These are phyloP conservation scores for Rhizophora apiculata DNA, from an alignment of 345 rosid species.

Conservation along the genomic window DNA sequence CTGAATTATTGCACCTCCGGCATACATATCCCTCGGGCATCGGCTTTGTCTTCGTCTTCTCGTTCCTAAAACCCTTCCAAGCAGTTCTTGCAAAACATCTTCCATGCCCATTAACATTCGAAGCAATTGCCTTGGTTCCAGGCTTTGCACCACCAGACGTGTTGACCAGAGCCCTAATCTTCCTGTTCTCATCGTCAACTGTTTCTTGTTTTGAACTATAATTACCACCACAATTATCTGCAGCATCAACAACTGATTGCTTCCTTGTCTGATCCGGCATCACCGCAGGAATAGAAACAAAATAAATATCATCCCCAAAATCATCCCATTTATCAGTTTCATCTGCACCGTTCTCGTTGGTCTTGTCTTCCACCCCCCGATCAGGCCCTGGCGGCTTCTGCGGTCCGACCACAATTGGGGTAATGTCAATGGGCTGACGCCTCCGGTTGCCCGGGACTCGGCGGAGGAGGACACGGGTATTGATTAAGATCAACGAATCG, in stretches of 20 bases:
- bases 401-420: too few relatives aligned
- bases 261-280: constrained; percentile 51
- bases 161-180: constrained; percentile 79
- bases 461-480: constrained; percentile 89
- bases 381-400: too few relatives aligned
- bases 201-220: too few relatives aligned
- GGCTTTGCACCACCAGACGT: constrained; percentile 87
- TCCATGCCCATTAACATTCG: constrained; percentile 24
- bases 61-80: too few relatives aligned
- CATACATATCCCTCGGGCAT: constrained; percentile 84
- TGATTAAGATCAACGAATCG: constrained; percentile 88
- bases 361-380: too few relatives aligned
- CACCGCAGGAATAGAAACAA: constrained; percentile 56
- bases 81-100: constrained; percentile 95
- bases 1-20: constrained; percentile 89
- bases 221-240: too few relatives aligned
- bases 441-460: constrained; percentile 91
- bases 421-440: constrained; percentile 83
- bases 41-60: too few relatives aligned
- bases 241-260: too few relatives aligned
- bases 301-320: constrained; percentile 88
- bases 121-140: constrained; percentile 32
- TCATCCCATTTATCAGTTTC: constrained; percentile 79
- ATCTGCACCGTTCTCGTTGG: constrained; percentile 19
- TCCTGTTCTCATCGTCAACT: constrained; percentile 70